Evolutionary conservation across 345 rosid genomes (phyloP), one percentile per base, ranked within the genome.

Genomic region (Sisymbrium altissimum): DNA sequence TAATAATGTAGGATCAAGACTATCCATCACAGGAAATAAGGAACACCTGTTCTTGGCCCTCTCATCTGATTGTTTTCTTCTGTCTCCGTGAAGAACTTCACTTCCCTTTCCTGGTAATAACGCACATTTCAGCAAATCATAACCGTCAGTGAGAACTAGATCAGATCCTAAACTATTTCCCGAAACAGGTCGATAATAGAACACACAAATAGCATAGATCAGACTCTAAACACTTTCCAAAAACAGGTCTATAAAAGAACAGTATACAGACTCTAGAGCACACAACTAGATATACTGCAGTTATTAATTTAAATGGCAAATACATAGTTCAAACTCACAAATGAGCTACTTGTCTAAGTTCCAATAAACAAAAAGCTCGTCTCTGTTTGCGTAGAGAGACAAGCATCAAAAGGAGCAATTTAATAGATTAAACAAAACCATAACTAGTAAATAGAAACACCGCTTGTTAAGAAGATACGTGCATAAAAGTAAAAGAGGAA

Each of bases 51-150:
- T 77, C 99, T 86, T 30, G 99, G 99, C 60, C 99, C 99, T 82
- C 99, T 90, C 99, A 92, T 95, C 81, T 92, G 99, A 76, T 89
- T 92, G 87, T 95, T 95, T 88, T 95, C 99, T 77, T 95, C 99
- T 0, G 99, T 95, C 82, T 95, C 97, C 0, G 97, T 95, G 83
- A 95, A 95, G 74, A 95, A 92, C 78, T 92, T 92, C 76, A 95
- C 99, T 74, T 92, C 99, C 62, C 97, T 90, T 84, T 95, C 99
- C 99, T 95, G 69, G 11, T 70, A 64, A 44, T 33, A 19, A 33
- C 18, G 10, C 25, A 66, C 8, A 66, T 57, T 66, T 23, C 44
- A 54, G 32, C 70, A 68, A 11, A 38, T 19, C 49, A 65, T 45
- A 11, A 70, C 21, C 14, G 33, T 54, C 18, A 75, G 50, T 52